Conservation (phyloP, 192 early-diverging fungal genomes). For the Linnemannia schmuckeri region DNA sequence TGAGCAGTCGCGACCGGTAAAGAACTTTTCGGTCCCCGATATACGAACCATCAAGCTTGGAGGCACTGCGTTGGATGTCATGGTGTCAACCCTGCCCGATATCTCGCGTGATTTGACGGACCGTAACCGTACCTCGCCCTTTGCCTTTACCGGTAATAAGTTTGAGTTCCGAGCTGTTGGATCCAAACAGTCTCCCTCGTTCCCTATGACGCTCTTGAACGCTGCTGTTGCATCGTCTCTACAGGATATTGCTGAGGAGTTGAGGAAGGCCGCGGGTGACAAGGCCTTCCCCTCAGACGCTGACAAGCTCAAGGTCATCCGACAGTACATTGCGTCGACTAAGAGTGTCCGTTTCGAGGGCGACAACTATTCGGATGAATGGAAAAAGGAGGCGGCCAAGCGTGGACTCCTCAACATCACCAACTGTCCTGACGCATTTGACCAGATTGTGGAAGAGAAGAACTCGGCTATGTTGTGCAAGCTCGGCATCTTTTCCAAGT, state of each 20-base stretch:
- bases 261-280: conserved; percentile 82
- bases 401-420: conserved; percentile 97
- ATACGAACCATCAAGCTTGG: conserved; percentile 92
- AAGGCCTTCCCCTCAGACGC: conserved; percentile 81
- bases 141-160: conserved; percentile 99
- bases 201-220: conserved; percentile 94
- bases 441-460: conserved; percentile 75
- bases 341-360: conserved; percentile 95
- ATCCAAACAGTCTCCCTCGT: conserved; percentile 96
- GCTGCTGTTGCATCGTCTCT: conserved; percentile 88
- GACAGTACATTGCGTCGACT: conserved; percentile 79
- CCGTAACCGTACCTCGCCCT: conserved; percentile 98
- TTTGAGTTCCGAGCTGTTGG: conserved; percentile 99
- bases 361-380: conserved; percentile 95
- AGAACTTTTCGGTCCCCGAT: conserved; percentile 87
- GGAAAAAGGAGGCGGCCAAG: conserved; percentile 89
- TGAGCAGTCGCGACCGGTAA: conserved; percentile 86
- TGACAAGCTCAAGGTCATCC: conserved; percentile 90
- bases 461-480: conserved; percentile 82
- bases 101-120: conserved; percentile 97
- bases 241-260: conserved; percentile 74
- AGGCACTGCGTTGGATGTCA: conserved; percentile 93
- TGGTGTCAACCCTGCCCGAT: conserved; percentile 91
- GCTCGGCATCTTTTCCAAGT: conserved; percentile 83
- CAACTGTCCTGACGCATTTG: conserved; percentile 89